Evolutionary conservation across 2,329 filamentous ascomycete genomes (phyloP).

Genomic region (Laburnicola sp.): DNA sequence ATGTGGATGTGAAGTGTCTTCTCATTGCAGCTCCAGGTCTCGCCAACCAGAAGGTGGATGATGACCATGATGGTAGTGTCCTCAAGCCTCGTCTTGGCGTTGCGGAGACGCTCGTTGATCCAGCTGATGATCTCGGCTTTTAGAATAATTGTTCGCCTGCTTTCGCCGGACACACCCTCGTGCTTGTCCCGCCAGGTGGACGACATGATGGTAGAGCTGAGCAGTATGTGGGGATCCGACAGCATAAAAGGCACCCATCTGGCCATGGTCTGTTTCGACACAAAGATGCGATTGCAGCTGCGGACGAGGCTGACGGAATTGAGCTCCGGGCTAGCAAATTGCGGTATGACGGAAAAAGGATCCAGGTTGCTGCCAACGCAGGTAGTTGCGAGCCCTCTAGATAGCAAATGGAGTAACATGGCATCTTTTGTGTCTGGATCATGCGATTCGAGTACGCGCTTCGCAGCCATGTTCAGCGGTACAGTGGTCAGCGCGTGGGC

Average conservation of each 20-base stretch:
- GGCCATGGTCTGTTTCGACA: slow-evolving; percentile 20
- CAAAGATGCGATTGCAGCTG: slow-evolving; percentile 28
- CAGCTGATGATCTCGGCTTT: slow-evolving; percentile 33
- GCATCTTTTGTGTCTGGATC: slow-evolving; percentile 24
- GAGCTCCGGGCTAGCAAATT: slow-evolving; percentile 23
- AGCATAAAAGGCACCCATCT: slow-evolving; percentile 35
- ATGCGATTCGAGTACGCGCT: slow-evolving; percentile 21
- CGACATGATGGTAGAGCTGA: slow-evolving; percentile 29
- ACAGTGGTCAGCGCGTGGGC: not conserved
- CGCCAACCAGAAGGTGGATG: slow-evolving; percentile 34
- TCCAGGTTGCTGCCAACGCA: slow-evolving; percentile 26
- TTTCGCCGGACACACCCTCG: slow-evolving; percentile 25
- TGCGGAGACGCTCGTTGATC: slow-evolving; percentile 28
- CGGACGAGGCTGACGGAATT: slow-evolving; percentile 22
- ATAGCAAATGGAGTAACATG: slow-evolving; percentile 17
- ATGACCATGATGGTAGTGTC: slow-evolving; percentile 37
- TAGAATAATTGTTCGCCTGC: slow-evolving; percentile 27
- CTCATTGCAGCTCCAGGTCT: slow-evolving; percentile 39
- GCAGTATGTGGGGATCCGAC: slow-evolving; percentile 28
- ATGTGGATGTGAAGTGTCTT: slow-evolving; percentile 28
- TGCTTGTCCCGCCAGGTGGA: slow-evolving; percentile 38
- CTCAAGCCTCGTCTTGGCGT: slow-evolving; percentile 14
- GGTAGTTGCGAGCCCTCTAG: slow-evolving; percentile 15
- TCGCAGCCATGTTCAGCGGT: slow-evolving; percentile 3
- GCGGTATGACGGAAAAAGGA: slow-evolving; percentile 28